phyloP scores from a whole-genome alignment of 2,329 filamentous ascomycete genomes.

The Mycosphaerelloides madeirae region DNA sequence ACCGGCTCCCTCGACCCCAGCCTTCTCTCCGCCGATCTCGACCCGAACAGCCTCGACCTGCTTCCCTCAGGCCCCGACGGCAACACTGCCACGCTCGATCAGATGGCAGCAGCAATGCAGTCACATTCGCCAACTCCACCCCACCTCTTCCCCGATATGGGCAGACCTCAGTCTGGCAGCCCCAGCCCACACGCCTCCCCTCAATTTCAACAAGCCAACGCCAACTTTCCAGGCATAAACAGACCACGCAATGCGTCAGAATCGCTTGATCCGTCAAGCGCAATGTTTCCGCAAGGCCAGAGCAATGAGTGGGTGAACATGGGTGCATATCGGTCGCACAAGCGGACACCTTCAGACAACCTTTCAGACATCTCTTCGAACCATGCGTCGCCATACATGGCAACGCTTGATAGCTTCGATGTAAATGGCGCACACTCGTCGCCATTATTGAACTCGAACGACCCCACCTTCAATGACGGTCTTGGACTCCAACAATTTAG shows the following conservation, averaged over 20 bases:
- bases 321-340: conserved; percentile 70
- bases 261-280: conserved; percentile 57
- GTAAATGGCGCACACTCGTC: conserved; percentile 65
- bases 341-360: conserved; percentile 76
- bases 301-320: conserved; percentile 55
- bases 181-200: conserved; percentile 53
- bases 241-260: conserved; percentile 53
- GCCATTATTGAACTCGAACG: conserved; percentile 69
- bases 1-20: conserved; percentile 58
- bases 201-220: conserved; percentile 45
- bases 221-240: conserved; percentile 46
- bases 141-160: conserved; percentile 52
- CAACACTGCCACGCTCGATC: conserved; percentile 45
- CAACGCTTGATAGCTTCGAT: conserved; percentile 75
- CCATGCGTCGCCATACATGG: conserved; percentile 73
- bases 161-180: conserved; percentile 48
- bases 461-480: conserved; percentile 72
- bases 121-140: conserved; percentile 51
- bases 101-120: conserved; percentile 49
- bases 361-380: conserved; percentile 80
- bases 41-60: conserved; percentile 37
- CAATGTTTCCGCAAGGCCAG: conserved; percentile 51
- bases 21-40: conserved; percentile 50
- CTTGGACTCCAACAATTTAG: conserved; percentile 75
- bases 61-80: conserved; percentile 43